These are phyloP conservation scores for Suhomyces tanzawaensis DNA, from an alignment of 805 yeast genomes.

Conservation along the genomic window DNA sequence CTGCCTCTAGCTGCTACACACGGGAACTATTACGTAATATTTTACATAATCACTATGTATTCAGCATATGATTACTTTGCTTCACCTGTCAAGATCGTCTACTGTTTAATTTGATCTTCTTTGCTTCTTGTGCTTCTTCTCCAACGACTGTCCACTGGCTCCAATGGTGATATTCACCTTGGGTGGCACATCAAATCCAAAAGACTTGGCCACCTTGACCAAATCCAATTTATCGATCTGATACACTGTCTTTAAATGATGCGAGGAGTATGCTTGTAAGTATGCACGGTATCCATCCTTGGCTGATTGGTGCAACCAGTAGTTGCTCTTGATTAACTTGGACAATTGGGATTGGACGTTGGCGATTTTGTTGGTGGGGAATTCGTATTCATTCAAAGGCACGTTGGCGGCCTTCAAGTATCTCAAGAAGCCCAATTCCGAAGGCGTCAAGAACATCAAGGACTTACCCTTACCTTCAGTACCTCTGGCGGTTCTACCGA, in stretches of 20 bases:
- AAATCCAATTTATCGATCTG: constrained; percentile 93
- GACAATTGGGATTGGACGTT: constrained; percentile 93
- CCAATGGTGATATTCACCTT: constrained; percentile 96
- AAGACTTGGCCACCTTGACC: constrained; percentile 91
- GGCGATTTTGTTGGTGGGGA: constrained; percentile 91
- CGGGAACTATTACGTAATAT: too few species aligned
- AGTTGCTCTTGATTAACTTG: constrained; percentile 86
- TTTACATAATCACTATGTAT: too few species aligned
- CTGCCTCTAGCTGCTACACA: too few species aligned
- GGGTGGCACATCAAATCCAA: constrained; percentile 94
- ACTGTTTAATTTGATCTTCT: constrained; percentile 22
- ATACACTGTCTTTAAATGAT: constrained; percentile 92
- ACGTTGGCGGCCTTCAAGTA: constrained; percentile 96
- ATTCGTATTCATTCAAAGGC: constrained; percentile 95
- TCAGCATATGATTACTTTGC: too few species aligned
- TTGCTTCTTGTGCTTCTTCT: constrained; percentile 47
- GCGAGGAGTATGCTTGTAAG: constrained; percentile 95
- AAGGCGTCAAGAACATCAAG: constrained; percentile 91
- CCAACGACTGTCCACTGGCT: constrained; percentile 72
- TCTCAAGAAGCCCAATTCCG: constrained; percentile 90
- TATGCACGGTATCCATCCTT: constrained; percentile 97
- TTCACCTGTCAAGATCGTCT: too few species aligned
- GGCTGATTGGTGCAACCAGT: constrained; percentile 92
- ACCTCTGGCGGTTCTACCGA: constrained; percentile 98
- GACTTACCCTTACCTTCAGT: constrained; percentile 86